Percentiles rank a stretch among this genome's conserved stretches.
phyloP scores from a whole-genome alignment of 202 grass and related monocot genomes.

The Dendrocalamus latiflorus region DNA sequence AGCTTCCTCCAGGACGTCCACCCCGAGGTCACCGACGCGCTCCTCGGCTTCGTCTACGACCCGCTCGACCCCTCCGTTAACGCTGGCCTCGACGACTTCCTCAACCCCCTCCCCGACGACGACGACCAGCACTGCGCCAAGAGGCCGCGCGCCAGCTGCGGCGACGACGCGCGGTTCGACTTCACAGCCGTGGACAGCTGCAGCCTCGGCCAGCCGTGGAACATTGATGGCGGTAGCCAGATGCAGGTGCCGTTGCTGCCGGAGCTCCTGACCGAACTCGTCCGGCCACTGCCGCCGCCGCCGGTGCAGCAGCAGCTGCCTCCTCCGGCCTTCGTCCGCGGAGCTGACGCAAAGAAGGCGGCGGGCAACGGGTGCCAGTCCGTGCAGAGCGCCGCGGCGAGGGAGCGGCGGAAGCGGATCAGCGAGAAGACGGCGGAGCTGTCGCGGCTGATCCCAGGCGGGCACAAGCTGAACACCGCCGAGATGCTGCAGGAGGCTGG shows the following conservation, averaged over 20 bases:
- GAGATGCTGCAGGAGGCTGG: constrained; percentile 59
- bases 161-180: neutral
- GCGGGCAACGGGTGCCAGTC: neutral
- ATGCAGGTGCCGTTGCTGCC: neutral
- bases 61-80: no score
- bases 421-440: constrained; percentile 67
- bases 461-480: constrained; percentile 53
- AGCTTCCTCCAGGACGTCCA: no score
- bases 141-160: no score
- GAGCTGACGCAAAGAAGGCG: neutral
- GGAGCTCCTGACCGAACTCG: neutral
- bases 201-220: neutral
- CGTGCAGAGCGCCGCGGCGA: constrained; percentile 41
- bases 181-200: neutral
- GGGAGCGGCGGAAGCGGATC: constrained; percentile 57
- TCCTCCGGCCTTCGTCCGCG: neutral
- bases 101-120: no score
- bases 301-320: neutral
- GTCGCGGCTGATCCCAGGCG: constrained; percentile 55
- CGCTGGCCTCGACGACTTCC: no score
- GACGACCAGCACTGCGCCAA: no score
- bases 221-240: neutral
- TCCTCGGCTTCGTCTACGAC: no score
- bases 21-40: no score
- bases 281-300: neutral